These are phyloP conservation scores for Curvularia sp. DNA, from an alignment of 2,329 filamentous ascomycete species.

Conservation along the genomic window DNA sequence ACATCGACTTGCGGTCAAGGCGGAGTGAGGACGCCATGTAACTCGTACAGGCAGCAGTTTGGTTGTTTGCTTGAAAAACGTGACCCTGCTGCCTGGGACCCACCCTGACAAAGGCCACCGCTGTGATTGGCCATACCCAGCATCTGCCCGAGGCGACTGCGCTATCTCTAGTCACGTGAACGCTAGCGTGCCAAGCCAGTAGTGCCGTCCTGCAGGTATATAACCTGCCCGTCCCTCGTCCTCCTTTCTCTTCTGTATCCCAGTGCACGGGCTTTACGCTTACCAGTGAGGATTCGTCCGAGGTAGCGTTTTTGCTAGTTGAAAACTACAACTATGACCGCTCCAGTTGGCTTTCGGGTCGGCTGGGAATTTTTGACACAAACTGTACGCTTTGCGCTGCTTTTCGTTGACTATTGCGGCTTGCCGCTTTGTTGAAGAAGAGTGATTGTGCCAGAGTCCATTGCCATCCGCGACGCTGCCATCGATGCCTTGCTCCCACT, in stretches of 20 bases:
- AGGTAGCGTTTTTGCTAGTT: conserved; percentile 90
- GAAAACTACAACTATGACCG: conserved; percentile 81
- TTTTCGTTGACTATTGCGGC: conserved; percentile 44
- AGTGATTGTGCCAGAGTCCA: conserved; percentile 2
- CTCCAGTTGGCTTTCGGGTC: conserved; percentile 74
- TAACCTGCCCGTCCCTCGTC: conserved; percentile 13
- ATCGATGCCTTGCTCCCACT: too few species aligned
- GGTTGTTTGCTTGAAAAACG: neutral
- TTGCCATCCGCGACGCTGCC: too few species aligned
- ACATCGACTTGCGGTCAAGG: neutral
- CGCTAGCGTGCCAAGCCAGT: conserved; percentile 28
- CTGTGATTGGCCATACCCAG: neutral
- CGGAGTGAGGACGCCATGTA: neutral
- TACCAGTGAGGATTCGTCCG: conserved; percentile 88
- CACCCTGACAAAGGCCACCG: neutral
- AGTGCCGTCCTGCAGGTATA: conserved; percentile 14
- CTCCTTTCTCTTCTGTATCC: conserved; percentile 17
- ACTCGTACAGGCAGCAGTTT: too few species aligned
- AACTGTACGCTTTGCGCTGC: conserved; percentile 27
- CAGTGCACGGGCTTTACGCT: conserved; percentile 78
- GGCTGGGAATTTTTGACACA: conserved; percentile 81
- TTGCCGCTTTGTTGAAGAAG: conserved; percentile 42
- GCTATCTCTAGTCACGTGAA: conserved; percentile 21
- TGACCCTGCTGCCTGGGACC: conserved; percentile 1
- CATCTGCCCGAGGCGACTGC: neutral